Conservation (phyloP, 1,284 basidiomycete species). For the Ustanciosporium gigantosporum region DNA sequence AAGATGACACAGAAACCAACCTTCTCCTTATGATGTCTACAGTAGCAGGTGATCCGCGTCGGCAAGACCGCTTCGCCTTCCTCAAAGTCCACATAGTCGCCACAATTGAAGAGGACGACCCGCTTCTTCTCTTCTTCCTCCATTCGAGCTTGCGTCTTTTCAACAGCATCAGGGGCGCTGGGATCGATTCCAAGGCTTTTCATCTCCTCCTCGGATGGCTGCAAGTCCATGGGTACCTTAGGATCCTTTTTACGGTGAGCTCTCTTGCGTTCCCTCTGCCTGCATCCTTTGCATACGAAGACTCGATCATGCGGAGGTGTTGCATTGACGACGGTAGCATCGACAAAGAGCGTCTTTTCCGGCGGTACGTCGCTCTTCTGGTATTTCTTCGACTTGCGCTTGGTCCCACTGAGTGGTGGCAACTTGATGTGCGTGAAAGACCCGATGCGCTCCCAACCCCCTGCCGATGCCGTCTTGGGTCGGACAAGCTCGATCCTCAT, state of each 20-base stretch:
- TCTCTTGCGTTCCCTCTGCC: slow-evolving; percentile 67
- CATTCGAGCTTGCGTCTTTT: slow-evolving; percentile 40
- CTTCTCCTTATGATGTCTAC: slow-evolving; percentile 97
- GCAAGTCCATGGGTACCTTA: slow-evolving; percentile 27
- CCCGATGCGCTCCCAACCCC: slow-evolving; percentile 56
- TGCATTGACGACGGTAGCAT: slow-evolving; percentile 65
- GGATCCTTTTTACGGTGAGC: slow-evolving; percentile 53
- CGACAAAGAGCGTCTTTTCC: slow-evolving; percentile 59
- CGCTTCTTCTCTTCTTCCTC: slow-evolving; percentile 59
- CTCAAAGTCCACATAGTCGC: slow-evolving; percentile 85
- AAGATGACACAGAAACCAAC: slow-evolving; percentile 90
- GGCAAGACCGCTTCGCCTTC: slow-evolving; percentile 86
- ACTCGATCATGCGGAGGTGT: slow-evolving; percentile 73
- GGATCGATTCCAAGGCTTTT: slow-evolving; percentile 52
- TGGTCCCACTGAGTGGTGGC: slow-evolving; percentile 58
- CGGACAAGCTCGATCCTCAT: slow-evolving; percentile 58
- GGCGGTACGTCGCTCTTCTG: slow-evolving; percentile 52
- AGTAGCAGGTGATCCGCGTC: slow-evolving; percentile 96
- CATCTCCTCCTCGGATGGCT: slow-evolving; percentile 53
- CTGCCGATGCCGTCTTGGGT: slow-evolving; percentile 13
- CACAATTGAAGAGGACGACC: slow-evolving; percentile 77
- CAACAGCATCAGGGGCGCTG: slow-evolving; percentile 38
- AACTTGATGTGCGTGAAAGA: slow-evolving; percentile 59
- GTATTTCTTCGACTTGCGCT: slow-evolving; percentile 74
- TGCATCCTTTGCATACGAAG: slow-evolving; percentile 70